phyloP scores from a whole-genome alignment of 768 basidiomycete species.

The Mycena indigotica region DNA sequence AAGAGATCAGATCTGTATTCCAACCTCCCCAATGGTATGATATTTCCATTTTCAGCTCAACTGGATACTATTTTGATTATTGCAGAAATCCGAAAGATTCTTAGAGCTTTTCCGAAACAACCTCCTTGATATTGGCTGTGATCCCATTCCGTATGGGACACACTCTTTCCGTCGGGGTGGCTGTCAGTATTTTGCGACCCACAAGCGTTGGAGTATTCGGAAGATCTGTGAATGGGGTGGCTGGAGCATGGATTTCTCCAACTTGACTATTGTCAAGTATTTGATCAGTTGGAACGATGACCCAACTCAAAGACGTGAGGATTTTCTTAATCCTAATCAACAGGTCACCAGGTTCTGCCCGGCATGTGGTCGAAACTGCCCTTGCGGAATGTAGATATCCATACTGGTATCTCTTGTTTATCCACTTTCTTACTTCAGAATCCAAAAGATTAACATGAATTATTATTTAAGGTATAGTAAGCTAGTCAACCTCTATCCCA shows the following conservation, averaged over 20 bases:
- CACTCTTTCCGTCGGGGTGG: constrained; percentile 45
- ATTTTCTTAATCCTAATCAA: constrained; percentile 39
- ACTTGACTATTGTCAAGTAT: constrained; percentile 45
- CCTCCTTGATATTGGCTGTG: constrained; percentile 40
- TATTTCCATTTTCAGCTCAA: background rate
- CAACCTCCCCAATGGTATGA: constrained; percentile 29
- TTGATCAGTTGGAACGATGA: constrained; percentile 44
- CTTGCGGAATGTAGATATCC: no score
- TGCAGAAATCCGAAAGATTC: constrained; percentile 38
- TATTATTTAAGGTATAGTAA: no score
- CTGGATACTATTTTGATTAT: background rate
- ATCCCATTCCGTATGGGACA: constrained; percentile 41
- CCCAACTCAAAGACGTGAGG: constrained; percentile 32
- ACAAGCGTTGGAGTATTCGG: constrained; percentile 36
- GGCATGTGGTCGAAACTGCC: constrained; percentile 26
- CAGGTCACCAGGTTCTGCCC: constrained; percentile 26
- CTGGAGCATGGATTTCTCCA: constrained; percentile 44
- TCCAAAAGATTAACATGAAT: no score
- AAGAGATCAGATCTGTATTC: constrained; percentile 30
- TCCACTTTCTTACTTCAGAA: no score
- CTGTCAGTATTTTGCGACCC: constrained; percentile 40
- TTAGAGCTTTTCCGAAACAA: constrained; percentile 43
- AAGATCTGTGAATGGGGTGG: constrained; percentile 51
- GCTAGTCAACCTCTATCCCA: no score
- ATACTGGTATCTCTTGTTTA: no score